Base-by-base conservation (phyloP, 345 rosid genomes). In the Sonneratia alba region DNA sequence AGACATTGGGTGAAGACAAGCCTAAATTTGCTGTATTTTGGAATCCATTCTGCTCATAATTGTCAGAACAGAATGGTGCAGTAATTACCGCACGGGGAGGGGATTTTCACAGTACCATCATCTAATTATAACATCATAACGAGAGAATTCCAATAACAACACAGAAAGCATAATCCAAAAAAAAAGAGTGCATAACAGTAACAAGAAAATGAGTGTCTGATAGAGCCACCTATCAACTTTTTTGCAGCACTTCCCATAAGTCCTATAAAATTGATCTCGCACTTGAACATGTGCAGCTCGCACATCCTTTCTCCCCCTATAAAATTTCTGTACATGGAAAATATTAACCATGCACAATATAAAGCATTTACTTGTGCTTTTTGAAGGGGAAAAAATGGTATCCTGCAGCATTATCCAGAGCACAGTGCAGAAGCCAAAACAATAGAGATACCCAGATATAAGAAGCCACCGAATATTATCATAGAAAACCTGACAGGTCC, bases 251-350 rank as follows among this genome's bases (percentile, higher is more conserved):
- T 76, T 75, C 74, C 99, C 98, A 68, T 84, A 92, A 51, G 77
- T 82, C 74, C 64, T 69, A 74, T 78, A 82, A 77, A 95, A 95
- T 62, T 86, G 89, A 77, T 80, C 84, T 67, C 93, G 88, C 73
- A 84, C 87, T 81, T 80, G 81, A n/a, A 81, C 66, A 66, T 74
- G 91, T 79, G 86, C 97, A 75, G 77, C 88, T 74, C 83, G 84
- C 85, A 82, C 75, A 49, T 79, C 88, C 80, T 83, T 90, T 80
- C 91, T 86, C 63, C 99, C 98, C 89, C 99, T 89, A 83, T 83
- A 95, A 91, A 85, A 88, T 95, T 91, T 95, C 99, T 95, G 97
- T 72, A 84, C 67, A 75, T 49, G 78, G 70, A 75, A 79, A 73
- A 66, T 47, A 80, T 77, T 88, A 76, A 86, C 78, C 70, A 82